Conservation (phyloP, 2,329 filamentous ascomycete species). For the Ceratocystis albifundus region DNA sequence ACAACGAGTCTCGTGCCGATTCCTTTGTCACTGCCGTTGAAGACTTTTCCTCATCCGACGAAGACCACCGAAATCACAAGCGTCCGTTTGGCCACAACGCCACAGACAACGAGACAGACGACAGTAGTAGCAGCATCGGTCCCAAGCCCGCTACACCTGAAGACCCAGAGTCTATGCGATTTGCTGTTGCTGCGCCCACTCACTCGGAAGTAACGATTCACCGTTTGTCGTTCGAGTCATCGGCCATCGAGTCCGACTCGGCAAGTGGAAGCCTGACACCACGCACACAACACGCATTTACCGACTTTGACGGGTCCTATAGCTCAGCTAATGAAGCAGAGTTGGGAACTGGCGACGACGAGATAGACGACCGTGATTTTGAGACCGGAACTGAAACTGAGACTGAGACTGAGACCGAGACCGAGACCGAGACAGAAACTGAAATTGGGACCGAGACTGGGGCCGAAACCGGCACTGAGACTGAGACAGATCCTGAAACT, state of each 20-base stretch:
- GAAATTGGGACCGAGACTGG: slow-evolving; percentile 1
- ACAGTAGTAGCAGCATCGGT: neutral
- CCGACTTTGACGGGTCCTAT: slow-evolving; percentile 17
- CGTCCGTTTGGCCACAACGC: slow-evolving; percentile 5
- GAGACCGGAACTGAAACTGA: neutral
- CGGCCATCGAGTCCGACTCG: slow-evolving; percentile 13
- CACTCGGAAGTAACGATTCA: slow-evolving; percentile 15
- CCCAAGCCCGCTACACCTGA: slow-evolving; percentile 12
- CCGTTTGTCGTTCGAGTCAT: slow-evolving; percentile 6
- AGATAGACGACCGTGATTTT: neutral
- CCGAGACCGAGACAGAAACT: neutral
- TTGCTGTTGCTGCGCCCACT: slow-evolving; percentile 1
- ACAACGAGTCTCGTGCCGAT: slow-evolving; percentile 21
- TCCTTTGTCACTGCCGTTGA: slow-evolving; percentile 23
- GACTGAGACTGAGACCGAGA: neutral
- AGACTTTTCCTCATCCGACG: slow-evolving; percentile 22
- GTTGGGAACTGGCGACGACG: neutral
- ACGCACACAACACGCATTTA: slow-evolving; percentile 16
- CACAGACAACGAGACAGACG: neutral
- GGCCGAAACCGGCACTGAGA: neutral
- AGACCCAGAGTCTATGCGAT: slow-evolving; percentile 15
- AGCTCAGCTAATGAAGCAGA: slow-evolving; percentile 5
- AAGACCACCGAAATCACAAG: slow-evolving; percentile 14
- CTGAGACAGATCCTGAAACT: neutral
- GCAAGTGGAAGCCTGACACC: slow-evolving; percentile 16